A percentile compares a stretch with the other conserved stretches of the same genome.
Evolutionary conservation across 23 red algal species (phyloP).

Genomic region (Gracilaria vermiculophylla): DNA sequence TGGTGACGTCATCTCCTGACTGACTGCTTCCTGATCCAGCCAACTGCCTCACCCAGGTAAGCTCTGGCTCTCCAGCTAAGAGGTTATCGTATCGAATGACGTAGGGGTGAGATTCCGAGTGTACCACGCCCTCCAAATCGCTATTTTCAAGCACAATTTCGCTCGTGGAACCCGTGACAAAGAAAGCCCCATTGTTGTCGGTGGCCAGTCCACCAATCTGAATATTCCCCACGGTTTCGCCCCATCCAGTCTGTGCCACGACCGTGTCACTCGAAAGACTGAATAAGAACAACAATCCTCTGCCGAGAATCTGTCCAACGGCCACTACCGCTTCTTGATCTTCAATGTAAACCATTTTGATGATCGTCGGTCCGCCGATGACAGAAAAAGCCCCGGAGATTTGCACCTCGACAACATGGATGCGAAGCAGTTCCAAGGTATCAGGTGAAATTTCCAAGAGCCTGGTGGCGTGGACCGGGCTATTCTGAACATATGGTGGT

Average conservation of each 20-base stretch:
- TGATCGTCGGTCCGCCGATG: conserved; percentile 36
- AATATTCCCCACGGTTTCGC: conserved; percentile 22
- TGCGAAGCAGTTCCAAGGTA: not conserved
- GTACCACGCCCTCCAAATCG: not conserved
- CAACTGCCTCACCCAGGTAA: conserved; percentile 55
- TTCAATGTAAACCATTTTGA: conserved; percentile 40
- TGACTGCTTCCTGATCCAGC: conserved; percentile 40
- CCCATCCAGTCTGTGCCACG: conserved; percentile 44
- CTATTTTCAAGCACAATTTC: conserved; percentile 20
- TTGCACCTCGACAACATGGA: not conserved
- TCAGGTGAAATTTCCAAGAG: conserved; percentile 24
- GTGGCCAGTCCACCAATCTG: conserved; percentile 31
- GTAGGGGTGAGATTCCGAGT: conserved; percentile 34
- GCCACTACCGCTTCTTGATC: conserved; percentile 34
- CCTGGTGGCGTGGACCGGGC: conserved; percentile 24
- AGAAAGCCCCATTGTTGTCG: conserved; percentile 40
- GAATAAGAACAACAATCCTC: conserved; percentile 54
- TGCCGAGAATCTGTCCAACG: conserved; percentile 61
- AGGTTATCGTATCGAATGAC: conserved; percentile 51
- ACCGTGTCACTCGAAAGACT: conserved; percentile 26
- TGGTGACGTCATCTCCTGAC: conserved; percentile 36
- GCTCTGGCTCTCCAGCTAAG: not conserved
- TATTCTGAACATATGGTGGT: conserved; percentile 14
- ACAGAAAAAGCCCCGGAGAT: conserved; percentile 10
- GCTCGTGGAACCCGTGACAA: conserved; percentile 34